Conservation (phyloP, 495 filamentous ascomycete genomes). For the Emericellopsis terricola region DNA sequence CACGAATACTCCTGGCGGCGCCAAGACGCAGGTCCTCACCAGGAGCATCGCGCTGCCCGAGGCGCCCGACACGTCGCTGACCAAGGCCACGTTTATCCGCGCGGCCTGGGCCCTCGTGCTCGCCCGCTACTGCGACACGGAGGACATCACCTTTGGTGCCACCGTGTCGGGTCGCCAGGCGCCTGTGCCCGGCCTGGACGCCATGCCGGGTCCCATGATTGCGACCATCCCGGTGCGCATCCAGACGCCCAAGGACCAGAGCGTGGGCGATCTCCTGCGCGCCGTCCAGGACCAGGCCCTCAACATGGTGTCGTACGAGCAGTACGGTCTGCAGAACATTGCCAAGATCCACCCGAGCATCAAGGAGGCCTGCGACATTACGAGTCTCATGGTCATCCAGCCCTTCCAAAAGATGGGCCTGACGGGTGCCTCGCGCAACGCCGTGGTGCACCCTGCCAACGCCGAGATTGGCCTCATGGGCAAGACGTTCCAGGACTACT, state of each 20-base stretch:
- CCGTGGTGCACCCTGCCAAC: too few species aligned
- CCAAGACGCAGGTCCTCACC: not conserved
- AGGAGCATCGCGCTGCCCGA: conserved; percentile 8
- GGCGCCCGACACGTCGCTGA: conserved; percentile 14
- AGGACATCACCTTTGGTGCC: conserved; percentile 31
- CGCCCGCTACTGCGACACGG: conserved; percentile 18
- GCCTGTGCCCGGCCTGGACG: too few species aligned
- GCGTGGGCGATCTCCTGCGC: conserved; percentile 29
- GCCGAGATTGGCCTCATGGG: too few species aligned
- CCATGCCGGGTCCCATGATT: conserved; percentile 36
- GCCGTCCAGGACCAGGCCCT: conserved; percentile 18
- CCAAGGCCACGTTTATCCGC: conserved; percentile 15
- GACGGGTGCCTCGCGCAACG: too few species aligned
- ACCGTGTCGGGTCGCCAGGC: too few species aligned
- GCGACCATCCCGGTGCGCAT: conserved; percentile 38
- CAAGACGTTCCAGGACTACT: not conserved
- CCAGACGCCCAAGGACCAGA: conserved; percentile 17
- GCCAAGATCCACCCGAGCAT: not conserved
- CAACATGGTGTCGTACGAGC: conserved; percentile 16
- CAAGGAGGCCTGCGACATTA: conserved; percentile 2
- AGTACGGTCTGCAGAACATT: conserved; percentile 17
- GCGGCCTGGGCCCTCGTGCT: too few species aligned
- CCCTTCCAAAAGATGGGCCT: too few species aligned
- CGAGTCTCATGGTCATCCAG: too few species aligned
- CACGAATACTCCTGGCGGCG: not conserved